Evolutionary conservation across 805 yeast genomes (phyloP).

Genomic region (Schizosaccharomyces octosporus): DNA sequence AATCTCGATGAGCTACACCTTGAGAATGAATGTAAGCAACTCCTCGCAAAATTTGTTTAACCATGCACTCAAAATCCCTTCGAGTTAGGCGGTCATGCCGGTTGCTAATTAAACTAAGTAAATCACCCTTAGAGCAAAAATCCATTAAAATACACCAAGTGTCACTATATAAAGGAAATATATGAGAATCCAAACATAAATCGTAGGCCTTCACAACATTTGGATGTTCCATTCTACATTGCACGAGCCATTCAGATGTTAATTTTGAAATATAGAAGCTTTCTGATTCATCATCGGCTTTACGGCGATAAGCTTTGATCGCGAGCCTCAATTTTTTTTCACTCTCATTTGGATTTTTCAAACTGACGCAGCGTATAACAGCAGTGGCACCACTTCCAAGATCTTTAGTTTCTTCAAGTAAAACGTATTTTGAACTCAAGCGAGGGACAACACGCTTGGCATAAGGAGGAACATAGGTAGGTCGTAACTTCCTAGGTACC

Average conservation of each 20-base stretch:
- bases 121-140: conserved; percentile 68
- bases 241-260: conserved; percentile 62
- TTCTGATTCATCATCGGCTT: conserved; percentile 30
- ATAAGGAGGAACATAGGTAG: neutral
- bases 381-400: conserved; percentile 16
- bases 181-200: conserved; percentile 14
- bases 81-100: conserved; percentile 19
- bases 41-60: conserved; percentile 63
- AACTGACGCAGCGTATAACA: conserved; percentile 10
- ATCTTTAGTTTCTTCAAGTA: neutral
- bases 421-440: neutral
- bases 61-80: conserved; percentile 74
- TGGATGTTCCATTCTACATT: conserved; percentile 50
- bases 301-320: conserved; percentile 59
- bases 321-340: conserved; percentile 28
- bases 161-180: conserved; percentile 2
- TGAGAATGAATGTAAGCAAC: conserved; percentile 70
- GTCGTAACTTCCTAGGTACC: neutral
- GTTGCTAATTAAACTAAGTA: conserved; percentile 38
- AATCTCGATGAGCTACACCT: conserved; percentile 77
- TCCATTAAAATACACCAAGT: conserved; percentile 28
- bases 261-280: conserved; percentile 38
- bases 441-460: neutral
- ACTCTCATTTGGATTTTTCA: conserved; percentile 1
- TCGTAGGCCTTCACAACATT: conserved; percentile 61